phyloP scores from a whole-genome alignment of 2,329 filamentous ascomycete species.

The Neofusicoccum laricinum region DNA sequence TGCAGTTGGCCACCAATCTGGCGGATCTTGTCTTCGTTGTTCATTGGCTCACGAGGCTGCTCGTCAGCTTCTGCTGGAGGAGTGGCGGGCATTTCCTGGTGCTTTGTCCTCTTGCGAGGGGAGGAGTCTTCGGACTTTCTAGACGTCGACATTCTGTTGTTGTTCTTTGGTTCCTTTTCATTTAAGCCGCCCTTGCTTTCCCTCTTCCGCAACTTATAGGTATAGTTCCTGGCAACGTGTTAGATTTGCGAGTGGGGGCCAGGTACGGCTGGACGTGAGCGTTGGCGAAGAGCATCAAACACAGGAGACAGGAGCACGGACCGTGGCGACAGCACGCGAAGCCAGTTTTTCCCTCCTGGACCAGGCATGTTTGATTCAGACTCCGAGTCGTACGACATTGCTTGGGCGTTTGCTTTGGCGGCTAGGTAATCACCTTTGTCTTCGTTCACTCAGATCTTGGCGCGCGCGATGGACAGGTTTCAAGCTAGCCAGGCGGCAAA shows the following conservation, averaged over 20 bases:
- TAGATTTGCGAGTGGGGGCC: neutral
- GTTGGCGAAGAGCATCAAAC: neutral
- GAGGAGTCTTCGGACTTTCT: neutral
- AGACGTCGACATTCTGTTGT: neutral
- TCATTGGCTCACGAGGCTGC: neutral
- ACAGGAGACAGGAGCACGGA: neutral
- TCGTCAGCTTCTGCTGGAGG: slow-evolving; percentile 1
- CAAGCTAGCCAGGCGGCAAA: neutral
- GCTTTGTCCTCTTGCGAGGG: slow-evolving; percentile 2
- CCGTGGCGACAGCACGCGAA: neutral
- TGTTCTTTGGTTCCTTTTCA: neutral
- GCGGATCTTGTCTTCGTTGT: neutral
- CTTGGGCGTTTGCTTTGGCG: neutral
- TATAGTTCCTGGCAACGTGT: neutral
- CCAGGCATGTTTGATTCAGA: slow-evolving; percentile 5
- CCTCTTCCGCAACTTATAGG: neutral
- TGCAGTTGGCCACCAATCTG: neutral
- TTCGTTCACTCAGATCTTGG: neutral
- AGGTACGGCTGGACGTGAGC: neutral
- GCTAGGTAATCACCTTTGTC: neutral
- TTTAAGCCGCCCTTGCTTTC: neutral
- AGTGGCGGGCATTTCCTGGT: neutral
- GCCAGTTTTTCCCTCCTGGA: slow-evolving; percentile 6
- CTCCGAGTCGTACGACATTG: slow-evolving; percentile 2
- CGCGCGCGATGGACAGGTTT: neutral